Percentiles rank a stretch among this genome's conserved stretches.
phyloP scores from a whole-genome alignment of 176 grass and related monocot genomes.

The Leersia perrieri region DNA sequence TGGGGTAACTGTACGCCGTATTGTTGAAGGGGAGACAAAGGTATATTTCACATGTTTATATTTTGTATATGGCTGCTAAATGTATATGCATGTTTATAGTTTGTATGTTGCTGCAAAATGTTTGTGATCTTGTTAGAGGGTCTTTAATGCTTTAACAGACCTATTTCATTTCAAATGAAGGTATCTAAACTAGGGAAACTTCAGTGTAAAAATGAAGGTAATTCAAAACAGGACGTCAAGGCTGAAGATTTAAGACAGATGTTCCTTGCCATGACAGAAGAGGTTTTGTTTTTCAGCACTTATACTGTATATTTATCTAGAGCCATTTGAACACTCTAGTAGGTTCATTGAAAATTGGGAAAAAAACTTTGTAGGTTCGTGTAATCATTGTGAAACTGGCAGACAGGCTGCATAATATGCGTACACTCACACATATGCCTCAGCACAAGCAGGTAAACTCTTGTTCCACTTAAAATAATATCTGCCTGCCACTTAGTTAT shows the following conservation, averaged over 20 bases:
- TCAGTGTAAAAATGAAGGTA: slow-evolving; percentile 67
- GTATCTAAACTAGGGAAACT: slow-evolving; percentile 99
- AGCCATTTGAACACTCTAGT: slow-evolving; percentile 19
- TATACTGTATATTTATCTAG: slow-evolving; percentile 3
- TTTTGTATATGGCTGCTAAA: slow-evolving; percentile 23
- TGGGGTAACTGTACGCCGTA: slow-evolving; percentile 73
- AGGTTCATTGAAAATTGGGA: background rate
- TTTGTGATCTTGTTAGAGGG: background rate
- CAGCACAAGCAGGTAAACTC: slow-evolving; percentile 84
- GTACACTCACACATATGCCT: slow-evolving; percentile 97
- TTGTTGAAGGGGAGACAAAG: slow-evolving; percentile 99
- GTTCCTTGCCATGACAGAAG: slow-evolving; percentile 99
- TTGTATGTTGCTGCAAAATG: slow-evolving; percentile 20
- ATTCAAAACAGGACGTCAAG: slow-evolving; percentile 93
- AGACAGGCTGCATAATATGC: slow-evolving; percentile 98
- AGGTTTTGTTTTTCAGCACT: slow-evolving; percentile 46
- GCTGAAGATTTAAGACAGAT: slow-evolving; percentile 97
- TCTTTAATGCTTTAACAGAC: background rate
- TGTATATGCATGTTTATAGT: slow-evolving; percentile 13
- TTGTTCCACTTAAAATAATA: slow-evolving; percentile 21
- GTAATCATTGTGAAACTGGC: slow-evolving; percentile 99
- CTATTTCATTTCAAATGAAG: slow-evolving; percentile 36
- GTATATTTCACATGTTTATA: slow-evolving; percentile 30
- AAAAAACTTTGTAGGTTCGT: slow-evolving; percentile 65
- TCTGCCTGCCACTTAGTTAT: background rate